Conservation (phyloP, 768 basidiomycete genomes). For the Tylopilus vinaceipallidus region DNA sequence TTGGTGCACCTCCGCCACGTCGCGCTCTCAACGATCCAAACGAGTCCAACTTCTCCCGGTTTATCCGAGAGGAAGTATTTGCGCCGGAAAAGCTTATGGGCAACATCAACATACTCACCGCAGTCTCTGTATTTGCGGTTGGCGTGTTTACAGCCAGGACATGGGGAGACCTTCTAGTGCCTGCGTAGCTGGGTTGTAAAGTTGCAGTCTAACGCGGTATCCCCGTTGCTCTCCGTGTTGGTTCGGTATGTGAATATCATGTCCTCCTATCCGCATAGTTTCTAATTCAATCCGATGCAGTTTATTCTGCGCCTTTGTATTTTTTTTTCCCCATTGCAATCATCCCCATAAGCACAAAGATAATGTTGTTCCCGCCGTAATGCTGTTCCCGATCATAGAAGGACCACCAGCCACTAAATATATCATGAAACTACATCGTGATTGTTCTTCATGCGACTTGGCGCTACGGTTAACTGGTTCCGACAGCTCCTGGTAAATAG, state of each 20-base stretch:
- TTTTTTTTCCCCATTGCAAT: conserved; percentile 5
- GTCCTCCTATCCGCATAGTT: background rate
- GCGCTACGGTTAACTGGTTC: conserved; percentile 7
- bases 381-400: conserved; percentile 17
- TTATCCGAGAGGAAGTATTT: conserved; percentile 59
- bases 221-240: background rate
- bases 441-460: conserved; percentile 10
- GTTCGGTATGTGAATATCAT: conserved; percentile 7
- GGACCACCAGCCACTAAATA: conserved; percentile 17
- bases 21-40: conserved; percentile 51
- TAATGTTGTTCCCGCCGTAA: conserved; percentile 22
- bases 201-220: background rate
- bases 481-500: conserved; percentile 13
- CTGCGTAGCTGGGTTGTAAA: conserved; percentile 38
- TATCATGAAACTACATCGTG: conserved; percentile 10
- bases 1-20: conserved; percentile 43
- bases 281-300: conserved; percentile 5
- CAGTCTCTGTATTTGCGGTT: conserved; percentile 63
- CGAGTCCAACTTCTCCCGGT: conserved; percentile 58
- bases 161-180: conserved; percentile 79
- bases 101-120: conserved; percentile 68
- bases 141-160: conserved; percentile 69
- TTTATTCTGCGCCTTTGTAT: background rate
- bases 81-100: conserved; percentile 74
- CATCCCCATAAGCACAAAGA: conserved; percentile 11